These are phyloP conservation scores for Tubosaeta brunneosetosa DNA, from an alignment of 768 basidiomycete genomes.

Conservation along the genomic window DNA sequence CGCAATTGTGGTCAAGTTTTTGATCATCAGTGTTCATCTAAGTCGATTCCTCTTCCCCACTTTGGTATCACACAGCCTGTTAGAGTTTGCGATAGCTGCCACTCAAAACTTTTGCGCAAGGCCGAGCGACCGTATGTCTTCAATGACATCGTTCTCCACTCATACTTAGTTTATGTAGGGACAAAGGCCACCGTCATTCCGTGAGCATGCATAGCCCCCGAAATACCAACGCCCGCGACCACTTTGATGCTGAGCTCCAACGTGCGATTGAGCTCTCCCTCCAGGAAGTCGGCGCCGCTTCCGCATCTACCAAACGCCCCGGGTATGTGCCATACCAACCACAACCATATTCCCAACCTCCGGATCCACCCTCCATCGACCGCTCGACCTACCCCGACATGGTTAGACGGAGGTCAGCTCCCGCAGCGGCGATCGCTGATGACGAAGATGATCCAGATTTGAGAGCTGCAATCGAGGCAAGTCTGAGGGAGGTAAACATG, in stretches of 20 bases:
- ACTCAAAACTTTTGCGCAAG: constrained; percentile 69
- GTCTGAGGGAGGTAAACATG: constrained; percentile 77
- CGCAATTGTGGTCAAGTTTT: constrained; percentile 97
- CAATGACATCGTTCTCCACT: not conserved
- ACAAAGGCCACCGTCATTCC: constrained; percentile 52
- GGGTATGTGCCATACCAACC: constrained; percentile 68
- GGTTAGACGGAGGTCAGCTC: constrained; percentile 13
- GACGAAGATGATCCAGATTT: constrained; percentile 93
- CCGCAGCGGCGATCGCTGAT: constrained; percentile 29
- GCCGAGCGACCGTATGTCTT: constrained; percentile 49
- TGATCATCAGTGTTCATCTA: constrained; percentile 88
- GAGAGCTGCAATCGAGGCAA: constrained; percentile 91
- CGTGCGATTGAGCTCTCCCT: constrained; percentile 90
- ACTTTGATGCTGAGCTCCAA: constrained; percentile 84
- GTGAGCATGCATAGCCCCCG: constrained; percentile 50
- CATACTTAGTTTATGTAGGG: constrained; percentile 21
- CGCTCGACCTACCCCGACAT: constrained; percentile 43
- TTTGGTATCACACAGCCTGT: constrained; percentile 92
- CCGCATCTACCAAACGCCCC: constrained; percentile 44
- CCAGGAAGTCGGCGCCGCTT: constrained; percentile 59
- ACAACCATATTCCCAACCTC: constrained; percentile 41
- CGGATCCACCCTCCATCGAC: constrained; percentile 65
- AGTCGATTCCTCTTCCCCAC: constrained; percentile 79
- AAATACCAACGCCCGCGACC: constrained; percentile 53
- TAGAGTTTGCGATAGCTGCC: constrained; percentile 89